phyloP scores from a whole-genome alignment of 1,284 basidiomycete species.

The Coniferiporia sulphurascens region DNA sequence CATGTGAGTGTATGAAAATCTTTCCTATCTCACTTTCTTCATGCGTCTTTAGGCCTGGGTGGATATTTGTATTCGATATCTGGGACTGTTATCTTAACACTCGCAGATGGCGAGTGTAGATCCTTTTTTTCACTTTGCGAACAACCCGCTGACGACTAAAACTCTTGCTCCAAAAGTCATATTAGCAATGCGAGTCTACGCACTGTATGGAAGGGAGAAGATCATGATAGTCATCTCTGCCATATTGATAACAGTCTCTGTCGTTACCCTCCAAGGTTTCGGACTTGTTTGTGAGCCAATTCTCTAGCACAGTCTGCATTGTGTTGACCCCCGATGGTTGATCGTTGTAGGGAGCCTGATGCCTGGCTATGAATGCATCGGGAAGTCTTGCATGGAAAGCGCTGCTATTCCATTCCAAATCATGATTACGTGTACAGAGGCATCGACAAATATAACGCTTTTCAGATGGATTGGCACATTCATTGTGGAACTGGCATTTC shows the following conservation, averaged over 20 bases:
- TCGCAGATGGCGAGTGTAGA: conserved; percentile 1
- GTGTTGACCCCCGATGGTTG: neutral
- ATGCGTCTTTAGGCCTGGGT: neutral
- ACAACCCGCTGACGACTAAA: neutral
- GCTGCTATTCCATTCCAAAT: neutral
- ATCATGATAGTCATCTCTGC: neutral
- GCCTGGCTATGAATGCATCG: conserved; percentile 2
- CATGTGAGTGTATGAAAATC: neutral
- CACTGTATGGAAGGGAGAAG: conserved; percentile 3
- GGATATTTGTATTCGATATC: neutral
- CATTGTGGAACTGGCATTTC: conserved; percentile 1
- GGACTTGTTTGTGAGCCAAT: neutral
- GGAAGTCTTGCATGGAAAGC: neutral
- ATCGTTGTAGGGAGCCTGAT: neutral
- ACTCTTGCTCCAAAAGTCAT: neutral
- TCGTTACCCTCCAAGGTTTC: neutral
- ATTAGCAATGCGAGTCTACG: conserved; percentile 2
- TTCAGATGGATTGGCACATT: conserved; percentile 1
- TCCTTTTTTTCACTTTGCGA: too few species aligned
- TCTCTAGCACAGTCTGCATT: too few species aligned
- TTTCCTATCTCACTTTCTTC: too few species aligned
- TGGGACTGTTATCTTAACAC: neutral
- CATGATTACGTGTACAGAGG: neutral
- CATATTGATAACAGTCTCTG: neutral
- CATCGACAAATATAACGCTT: neutral